Conservation (phyloP, 257 asterid species). For the Paraleonurus japonicus region DNA sequence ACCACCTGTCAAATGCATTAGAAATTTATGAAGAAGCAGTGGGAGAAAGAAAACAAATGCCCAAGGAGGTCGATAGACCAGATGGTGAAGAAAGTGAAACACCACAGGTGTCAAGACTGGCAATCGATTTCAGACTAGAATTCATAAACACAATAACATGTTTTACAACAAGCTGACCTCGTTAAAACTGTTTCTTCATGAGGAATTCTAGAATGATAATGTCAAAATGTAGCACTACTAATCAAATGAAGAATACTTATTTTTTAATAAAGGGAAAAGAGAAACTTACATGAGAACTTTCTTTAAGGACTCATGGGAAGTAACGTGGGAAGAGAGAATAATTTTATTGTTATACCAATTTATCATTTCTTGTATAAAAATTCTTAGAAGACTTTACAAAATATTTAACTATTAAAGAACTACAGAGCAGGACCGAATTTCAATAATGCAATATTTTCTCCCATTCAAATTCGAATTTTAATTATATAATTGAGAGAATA, state of each 20-base stretch:
- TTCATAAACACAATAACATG: neutral
- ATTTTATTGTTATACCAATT: neutral
- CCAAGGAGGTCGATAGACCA: conserved; percentile 2
- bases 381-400: neutral
- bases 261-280: neutral
- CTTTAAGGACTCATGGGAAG: neutral
- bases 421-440: neutral
- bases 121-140: conserved; percentile 7
- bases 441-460: neutral
- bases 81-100: conserved; percentile 6
- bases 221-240: conserved; percentile 1
- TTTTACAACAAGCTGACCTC: neutral
- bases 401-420: neutral
- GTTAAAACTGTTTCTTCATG: neutral
- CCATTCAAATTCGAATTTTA: too few species aligned
- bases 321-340: neutral
- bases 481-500: too few species aligned
- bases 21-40: conserved; percentile 17
- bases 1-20: conserved; percentile 39
- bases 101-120: neutral
- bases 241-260: neutral
- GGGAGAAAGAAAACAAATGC: too few species aligned
- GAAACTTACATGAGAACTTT: conserved; percentile 5
- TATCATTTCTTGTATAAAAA: neutral
- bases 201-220: neutral